Conservation (phyloP, 371 early-diverging fungal species). For the Syncephalastrum monosporum region DNA sequence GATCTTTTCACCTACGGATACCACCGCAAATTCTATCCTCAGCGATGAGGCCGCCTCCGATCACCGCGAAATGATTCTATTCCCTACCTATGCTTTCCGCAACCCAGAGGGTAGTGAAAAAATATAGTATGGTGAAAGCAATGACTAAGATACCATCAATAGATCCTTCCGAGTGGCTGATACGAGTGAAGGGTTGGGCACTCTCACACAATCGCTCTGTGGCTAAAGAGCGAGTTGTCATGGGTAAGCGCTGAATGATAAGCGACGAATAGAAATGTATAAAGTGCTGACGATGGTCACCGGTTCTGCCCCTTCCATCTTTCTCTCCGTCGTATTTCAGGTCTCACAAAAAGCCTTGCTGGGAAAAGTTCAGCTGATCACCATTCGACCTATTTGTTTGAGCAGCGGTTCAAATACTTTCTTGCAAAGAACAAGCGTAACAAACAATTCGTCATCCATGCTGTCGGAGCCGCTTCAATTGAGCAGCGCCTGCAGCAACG, state of each 20-base stretch:
- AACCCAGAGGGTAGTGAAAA: conserved; percentile 12
- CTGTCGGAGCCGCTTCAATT: conserved; percentile 22
- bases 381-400: conserved; percentile 24
- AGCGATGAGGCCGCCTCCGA: background rate
- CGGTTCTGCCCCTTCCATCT: too few species aligned
- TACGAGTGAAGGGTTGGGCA: conserved; percentile 41
- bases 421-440: conserved; percentile 36
- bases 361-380: conserved; percentile 29
- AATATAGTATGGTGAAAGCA: background rate
- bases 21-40: background rate
- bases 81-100: conserved; percentile 27
- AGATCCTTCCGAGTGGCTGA: conserved; percentile 32
- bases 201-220: conserved; percentile 32
- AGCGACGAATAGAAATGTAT: background rate
- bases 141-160: background rate
- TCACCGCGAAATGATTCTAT: conserved; percentile 18
- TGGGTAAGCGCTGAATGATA: conserved; percentile 23
- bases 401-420: conserved; percentile 45
- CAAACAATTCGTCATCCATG: conserved; percentile 32
- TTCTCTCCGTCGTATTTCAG: conserved; percentile 10
- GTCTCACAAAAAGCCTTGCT: conserved; percentile 36
- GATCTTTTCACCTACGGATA: too few species aligned
- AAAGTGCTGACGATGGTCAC: too few species aligned
- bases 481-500: conserved; percentile 3
- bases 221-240: conserved; percentile 31